Evolutionary conservation across 495 filamentous ascomycete species (phyloP).

Genomic region (Rusavskia elegans): DNA sequence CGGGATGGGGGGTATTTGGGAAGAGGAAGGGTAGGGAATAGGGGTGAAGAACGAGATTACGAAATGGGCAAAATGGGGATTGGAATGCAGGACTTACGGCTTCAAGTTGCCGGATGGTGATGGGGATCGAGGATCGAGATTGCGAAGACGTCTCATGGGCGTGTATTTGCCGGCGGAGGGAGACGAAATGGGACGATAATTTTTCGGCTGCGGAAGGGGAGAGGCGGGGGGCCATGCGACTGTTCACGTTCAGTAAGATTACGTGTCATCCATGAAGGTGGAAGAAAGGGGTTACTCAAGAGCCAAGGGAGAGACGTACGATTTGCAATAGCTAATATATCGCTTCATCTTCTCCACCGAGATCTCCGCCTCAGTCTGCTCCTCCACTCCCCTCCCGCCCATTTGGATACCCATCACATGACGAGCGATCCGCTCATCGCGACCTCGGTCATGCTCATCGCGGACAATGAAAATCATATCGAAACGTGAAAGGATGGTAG

Average conservation of each 20-base stretch:
- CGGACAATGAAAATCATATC: conserved; percentile 99
- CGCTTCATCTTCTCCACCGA: conserved; percentile 93
- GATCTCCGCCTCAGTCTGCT: conserved; percentile 71
- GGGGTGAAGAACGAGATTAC: not conserved
- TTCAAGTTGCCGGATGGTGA: conserved; percentile 94
- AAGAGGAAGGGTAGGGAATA: not conserved
- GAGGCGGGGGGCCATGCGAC: conserved; percentile 83
- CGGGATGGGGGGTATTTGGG: not conserved
- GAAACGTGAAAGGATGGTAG: conserved; percentile 94
- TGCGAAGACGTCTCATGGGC: conserved; percentile 75
- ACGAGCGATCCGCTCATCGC: conserved; percentile 86
- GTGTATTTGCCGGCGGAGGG: conserved; percentile 89
- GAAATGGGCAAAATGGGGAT: not conserved
- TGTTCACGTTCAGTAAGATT: conserved; percentile 27
- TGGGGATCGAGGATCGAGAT: conserved; percentile 80
- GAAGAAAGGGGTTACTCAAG: not conserved
- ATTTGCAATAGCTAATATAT: conserved; percentile 95
- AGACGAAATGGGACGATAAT: conserved; percentile 92
- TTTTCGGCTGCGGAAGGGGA: conserved; percentile 89
- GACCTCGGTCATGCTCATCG: conserved; percentile 77
- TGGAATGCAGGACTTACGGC: conserved; percentile 26
- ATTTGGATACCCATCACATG: conserved; percentile 98
- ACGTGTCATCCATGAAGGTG: not conserved
- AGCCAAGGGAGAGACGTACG: conserved; percentile 38
- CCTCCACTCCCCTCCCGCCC: conserved; percentile 72